Conservation (phyloP, 371 early-diverging fungal species). For the Syncephalastrum monosporum region DNA sequence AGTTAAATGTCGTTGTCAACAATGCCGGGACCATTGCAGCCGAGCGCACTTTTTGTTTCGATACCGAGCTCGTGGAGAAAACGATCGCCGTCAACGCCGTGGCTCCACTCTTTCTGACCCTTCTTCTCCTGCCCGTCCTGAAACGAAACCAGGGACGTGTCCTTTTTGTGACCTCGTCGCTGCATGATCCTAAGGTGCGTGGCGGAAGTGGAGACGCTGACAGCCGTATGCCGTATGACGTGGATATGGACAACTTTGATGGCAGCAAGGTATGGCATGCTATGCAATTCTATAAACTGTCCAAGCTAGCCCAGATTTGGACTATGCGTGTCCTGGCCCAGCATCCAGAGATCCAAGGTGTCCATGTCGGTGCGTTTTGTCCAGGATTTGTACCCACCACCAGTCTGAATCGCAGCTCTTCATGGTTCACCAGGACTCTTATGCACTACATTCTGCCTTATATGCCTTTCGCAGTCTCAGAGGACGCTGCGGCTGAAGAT, state of each 20-base stretch:
- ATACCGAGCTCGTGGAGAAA: constrained; percentile 18
- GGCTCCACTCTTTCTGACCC: constrained; percentile 34
- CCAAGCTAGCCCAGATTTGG: constrained; percentile 31
- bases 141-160: constrained; percentile 21
- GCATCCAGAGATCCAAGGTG: constrained; percentile 6
- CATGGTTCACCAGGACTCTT: constrained; percentile 13
- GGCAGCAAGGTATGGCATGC: constrained; percentile 25
- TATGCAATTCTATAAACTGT: constrained; percentile 39
- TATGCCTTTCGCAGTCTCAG: constrained; percentile 28
- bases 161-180: constrained; percentile 32
- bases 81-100: constrained; percentile 37
- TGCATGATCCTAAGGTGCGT: constrained; percentile 30
- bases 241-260: constrained; percentile 25
- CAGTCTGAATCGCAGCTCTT: constrained; percentile 25
- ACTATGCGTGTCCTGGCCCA: constrained; percentile 18
- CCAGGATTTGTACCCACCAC: constrained; percentile 49
- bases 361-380: constrained; percentile 24
- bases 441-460: constrained; percentile 18
- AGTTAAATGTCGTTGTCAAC: constrained; percentile 19
- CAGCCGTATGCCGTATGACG: constrained; percentile 12
- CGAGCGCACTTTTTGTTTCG: constrained; percentile 11
- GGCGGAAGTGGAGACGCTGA: constrained; percentile 16
- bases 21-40: constrained; percentile 28
- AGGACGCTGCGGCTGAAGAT: constrained; percentile 25
- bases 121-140: constrained; percentile 25